Conservation (phyloP, 192 early-diverging fungal species). For the Phlyctochytrium bullatum region DNA sequence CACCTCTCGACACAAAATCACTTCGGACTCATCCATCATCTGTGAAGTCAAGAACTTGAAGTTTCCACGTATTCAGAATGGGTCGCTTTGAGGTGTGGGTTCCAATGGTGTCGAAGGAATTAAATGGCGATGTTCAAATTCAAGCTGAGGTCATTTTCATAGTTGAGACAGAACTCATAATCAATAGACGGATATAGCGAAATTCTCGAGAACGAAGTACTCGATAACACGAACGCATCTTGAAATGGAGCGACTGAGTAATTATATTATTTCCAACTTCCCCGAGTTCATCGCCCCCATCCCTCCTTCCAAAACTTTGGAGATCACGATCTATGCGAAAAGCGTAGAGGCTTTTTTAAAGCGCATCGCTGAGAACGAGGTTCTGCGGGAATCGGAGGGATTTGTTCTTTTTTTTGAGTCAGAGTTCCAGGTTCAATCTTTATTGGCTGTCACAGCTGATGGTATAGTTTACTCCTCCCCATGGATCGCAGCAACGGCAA, state of each 20-base stretch:
- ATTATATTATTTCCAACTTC: constrained; percentile 7
- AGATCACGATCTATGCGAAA: neutral
- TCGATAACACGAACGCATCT: constrained; percentile 11
- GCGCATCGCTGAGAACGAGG: neutral
- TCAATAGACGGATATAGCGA: constrained; percentile 1
- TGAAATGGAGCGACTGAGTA: constrained; percentile 26
- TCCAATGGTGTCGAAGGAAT: too few species aligned
- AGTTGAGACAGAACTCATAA: neutral
- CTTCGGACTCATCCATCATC: too few species aligned
- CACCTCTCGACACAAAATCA: too few species aligned
- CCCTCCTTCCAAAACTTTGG: constrained; percentile 10
- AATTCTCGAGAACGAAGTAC: neutral
- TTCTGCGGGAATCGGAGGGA: neutral
- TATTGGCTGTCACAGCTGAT: constrained; percentile 6
- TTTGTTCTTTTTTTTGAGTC: constrained; percentile 17
- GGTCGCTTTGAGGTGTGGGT: too few species aligned
- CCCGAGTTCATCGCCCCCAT: constrained; percentile 26
- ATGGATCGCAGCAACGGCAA: neutral
- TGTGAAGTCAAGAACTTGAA: too few species aligned
- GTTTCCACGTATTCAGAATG: too few species aligned
- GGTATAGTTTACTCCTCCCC: neutral
- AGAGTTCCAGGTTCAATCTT: constrained; percentile 16
- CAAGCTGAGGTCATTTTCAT: neutral
- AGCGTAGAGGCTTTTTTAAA: constrained; percentile 4
- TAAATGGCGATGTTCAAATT: constrained; percentile 5